Conservation (phyloP, 1,284 basidiomycete genomes). For the Sanghuangporus baumii region DNA sequence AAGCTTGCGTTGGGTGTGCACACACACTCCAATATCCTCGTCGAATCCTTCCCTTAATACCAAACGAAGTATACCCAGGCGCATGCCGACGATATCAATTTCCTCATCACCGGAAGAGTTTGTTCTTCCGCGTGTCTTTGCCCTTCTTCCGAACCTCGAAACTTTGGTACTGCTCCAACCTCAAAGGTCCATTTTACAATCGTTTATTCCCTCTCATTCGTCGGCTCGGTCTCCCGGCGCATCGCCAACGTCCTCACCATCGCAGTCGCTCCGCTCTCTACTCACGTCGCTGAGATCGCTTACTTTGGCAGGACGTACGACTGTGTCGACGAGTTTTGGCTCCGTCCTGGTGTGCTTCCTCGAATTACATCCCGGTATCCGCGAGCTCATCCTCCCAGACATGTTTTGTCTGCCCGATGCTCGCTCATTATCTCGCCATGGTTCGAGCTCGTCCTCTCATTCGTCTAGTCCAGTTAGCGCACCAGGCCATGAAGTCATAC, state of each 20-base stretch:
- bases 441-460: neutral
- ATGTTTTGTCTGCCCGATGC: constrained; percentile 14
- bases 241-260: constrained; percentile 1
- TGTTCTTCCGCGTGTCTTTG: constrained; percentile 11
- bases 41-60: constrained; percentile 3
- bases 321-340: constrained; percentile 9
- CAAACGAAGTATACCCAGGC: constrained; percentile 11
- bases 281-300: constrained; percentile 1
- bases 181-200: neutral
- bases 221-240: neutral
- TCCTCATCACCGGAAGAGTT: constrained; percentile 13
- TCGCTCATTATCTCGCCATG: neutral
- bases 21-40: neutral
- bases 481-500: neutral
- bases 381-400: constrained; percentile 13
- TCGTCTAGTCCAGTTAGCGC: neutral
- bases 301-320: constrained; percentile 11
- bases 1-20: constrained; percentile 10
- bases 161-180: constrained; percentile 6
- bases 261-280: neutral
- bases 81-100: constrained; percentile 13
- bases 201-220: constrained; percentile 5
- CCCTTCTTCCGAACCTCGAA: constrained; percentile 1
- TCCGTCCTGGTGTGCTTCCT: constrained; percentile 11
- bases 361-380: constrained; percentile 10